A percentile compares a stretch with the other conserved stretches of the same genome.
Evolutionary conservation across 805 yeast species (phyloP).

Genomic region (Suhomyces pyralidae): DNA sequence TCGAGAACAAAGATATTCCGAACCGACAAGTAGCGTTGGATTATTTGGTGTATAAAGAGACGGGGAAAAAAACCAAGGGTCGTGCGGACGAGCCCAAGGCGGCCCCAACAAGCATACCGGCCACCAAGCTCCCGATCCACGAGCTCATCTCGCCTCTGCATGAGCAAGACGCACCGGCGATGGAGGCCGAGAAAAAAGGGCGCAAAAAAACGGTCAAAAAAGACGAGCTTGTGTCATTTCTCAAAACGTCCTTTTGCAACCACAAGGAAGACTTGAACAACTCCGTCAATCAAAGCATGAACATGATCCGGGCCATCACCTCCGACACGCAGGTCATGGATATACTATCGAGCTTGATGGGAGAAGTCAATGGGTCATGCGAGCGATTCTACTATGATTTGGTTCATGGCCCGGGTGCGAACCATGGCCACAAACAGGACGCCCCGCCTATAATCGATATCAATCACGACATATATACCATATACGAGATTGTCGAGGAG

Average conservation of each 20-base stretch:
- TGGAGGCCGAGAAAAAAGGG: neutral
- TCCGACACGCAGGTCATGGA: conserved; percentile 2
- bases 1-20: conserved; percentile 13
- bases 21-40: conserved; percentile 12
- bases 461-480: conserved; percentile 13
- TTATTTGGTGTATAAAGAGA: conserved; percentile 11
- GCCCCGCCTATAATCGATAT: conserved; percentile 6
- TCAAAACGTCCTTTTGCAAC: conserved; percentile 1
- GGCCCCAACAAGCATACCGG: neutral
- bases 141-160: neutral
- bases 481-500: conserved; percentile 12
- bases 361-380: conserved; percentile 1
- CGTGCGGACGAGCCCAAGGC: neutral
- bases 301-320: neutral
- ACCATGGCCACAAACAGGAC: neutral
- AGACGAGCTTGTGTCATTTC: neutral
- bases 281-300: conserved; percentile 1
- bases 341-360: conserved; percentile 1
- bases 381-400: conserved; percentile 4
- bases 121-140: neutral
- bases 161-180: neutral
- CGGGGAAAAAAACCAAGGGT: conserved; percentile 2
- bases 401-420: neutral
- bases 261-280: conserved; percentile 2
- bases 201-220: neutral